Evolutionary conservation across 495 filamentous ascomycete genomes (phyloP), one percentile per base, ranked within the genome.

Genomic region (Hyphodiscus hymeniophilus): DNA sequence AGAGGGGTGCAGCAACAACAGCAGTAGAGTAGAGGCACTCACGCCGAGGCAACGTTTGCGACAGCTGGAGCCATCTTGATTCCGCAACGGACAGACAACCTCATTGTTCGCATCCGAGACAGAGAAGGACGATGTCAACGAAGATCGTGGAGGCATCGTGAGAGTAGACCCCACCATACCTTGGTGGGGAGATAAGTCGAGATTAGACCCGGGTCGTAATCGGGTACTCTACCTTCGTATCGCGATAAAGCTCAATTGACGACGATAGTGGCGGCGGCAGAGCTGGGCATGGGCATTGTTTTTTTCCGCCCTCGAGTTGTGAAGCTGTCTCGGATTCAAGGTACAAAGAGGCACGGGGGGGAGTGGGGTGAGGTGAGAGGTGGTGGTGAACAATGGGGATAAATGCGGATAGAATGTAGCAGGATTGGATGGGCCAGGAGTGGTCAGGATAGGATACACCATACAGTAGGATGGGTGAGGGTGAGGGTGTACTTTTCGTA

Each of bases 41-140:
- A 97, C 92, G 66, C 92, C 92, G 60, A 92, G 76, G 67, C 92
- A 98, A 72, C 92, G 78, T 73, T 98, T 98, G 62, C 92, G 85
- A 76, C 92, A 98, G 71, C 83, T 89, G 57, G 92, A 94, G 58
- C 89, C 88, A 79, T 98, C 92, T 51, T 94, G 89, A 64, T 95
- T 96, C 60, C 81, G 82, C 71, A 98, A 70, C 51, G 92, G 92
- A 73, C 92, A 98, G 50, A 96, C 88, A 55, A 98, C 91, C 66
- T 96, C 92, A 66, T 94, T 94, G 63, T 84, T 89, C 63, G 82
- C 79, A 71, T 94, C 89, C 52, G 86, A 83, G 59, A 94, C 84
- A 54, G 89, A 91, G 63, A 95, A 95, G 45, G 89, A 94, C 65
- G 84, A 84, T 48, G 85, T 90, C 62, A 94, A 73, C 46, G 87